Conservation (phyloP, 257 asterid species). For the Petunia axillaris region DNA sequence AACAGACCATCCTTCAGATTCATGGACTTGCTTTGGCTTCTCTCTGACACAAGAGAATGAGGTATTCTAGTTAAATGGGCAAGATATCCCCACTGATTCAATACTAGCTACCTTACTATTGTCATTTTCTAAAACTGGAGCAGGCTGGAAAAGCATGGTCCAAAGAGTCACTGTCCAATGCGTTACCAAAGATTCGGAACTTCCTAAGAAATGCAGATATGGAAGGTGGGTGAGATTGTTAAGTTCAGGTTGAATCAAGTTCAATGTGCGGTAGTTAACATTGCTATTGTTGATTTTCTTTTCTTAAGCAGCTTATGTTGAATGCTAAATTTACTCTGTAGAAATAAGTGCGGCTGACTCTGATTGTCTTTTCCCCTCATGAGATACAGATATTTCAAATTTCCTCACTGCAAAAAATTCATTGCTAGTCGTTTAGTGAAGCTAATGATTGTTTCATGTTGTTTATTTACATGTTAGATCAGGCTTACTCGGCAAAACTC, state of each 20-base stretch:
- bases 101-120: neutral
- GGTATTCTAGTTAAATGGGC: conserved; percentile 38
- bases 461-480: conserved; percentile 46
- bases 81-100: neutral
- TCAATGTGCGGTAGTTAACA: neutral
- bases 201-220: conserved; percentile 58
- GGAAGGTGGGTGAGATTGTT: conserved; percentile 57
- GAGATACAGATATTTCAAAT: neutral
- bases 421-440: neutral
- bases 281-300: conserved; percentile 10
- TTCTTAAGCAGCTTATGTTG: conserved; percentile 9
- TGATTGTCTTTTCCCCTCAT: neutral
- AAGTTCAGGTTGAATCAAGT: neutral
- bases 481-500: conserved; percentile 62
- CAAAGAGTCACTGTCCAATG: conserved; percentile 62
- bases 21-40: conserved; percentile 75
- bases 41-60: conserved; percentile 88
- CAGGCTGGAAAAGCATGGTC: conserved; percentile 66
- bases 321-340: neutral
- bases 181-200: conserved; percentile 61
- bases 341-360: neutral
- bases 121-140: conserved; percentile 31
- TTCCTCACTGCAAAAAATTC: conserved; percentile 7
- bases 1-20: conserved; percentile 55
- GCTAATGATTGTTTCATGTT: conserved; percentile 24